These are phyloP conservation scores for Bertia moriformis DNA, from an alignment of 2,329 filamentous ascomycete species.

Conservation along the genomic window DNA sequence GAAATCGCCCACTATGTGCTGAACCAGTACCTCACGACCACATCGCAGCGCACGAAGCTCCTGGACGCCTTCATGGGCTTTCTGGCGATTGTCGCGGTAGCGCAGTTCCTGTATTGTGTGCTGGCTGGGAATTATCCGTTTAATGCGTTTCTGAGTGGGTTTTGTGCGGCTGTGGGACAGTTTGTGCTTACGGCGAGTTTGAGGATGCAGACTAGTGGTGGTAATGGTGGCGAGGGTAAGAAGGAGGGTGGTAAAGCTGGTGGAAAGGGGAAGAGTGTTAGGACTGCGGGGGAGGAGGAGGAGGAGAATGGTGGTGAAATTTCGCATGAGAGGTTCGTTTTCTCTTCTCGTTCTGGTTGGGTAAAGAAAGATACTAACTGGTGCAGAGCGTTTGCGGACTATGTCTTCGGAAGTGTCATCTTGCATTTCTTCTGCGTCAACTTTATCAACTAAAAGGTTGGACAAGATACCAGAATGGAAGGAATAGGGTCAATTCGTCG, in stretches of 20 bases:
- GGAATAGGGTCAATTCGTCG: too few relatives aligned
- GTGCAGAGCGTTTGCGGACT: conserved; percentile 83
- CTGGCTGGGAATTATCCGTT: conserved; percentile 92
- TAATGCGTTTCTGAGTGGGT: conserved; percentile 94
- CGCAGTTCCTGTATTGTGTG: conserved; percentile 90
- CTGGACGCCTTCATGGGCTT: conserved; percentile 85
- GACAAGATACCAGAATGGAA: too few relatives aligned
- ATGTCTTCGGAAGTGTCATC: conserved; percentile 83
- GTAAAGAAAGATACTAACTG: conserved; percentile 21
- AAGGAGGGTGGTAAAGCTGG: background rate
- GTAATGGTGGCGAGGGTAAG: background rate
- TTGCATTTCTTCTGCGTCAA: conserved; percentile 98
- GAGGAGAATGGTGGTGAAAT: background rate
- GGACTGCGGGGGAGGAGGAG: background rate
- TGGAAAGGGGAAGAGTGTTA: background rate
- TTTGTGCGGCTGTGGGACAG: conserved; percentile 86
- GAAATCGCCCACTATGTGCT: conserved; percentile 58
- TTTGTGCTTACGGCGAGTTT: conserved; percentile 86
- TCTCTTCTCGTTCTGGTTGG: conserved; percentile 65
- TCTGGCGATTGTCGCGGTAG: conserved; percentile 66
- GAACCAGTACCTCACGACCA: conserved; percentile 65
- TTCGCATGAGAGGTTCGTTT: conserved; percentile 33
- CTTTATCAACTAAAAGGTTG: conserved; percentile 76
- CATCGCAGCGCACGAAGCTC: conserved; percentile 80
- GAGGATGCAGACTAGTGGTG: conserved; percentile 76